phyloP scores from a whole-genome alignment of 73 alveolate genomes.

The Paramecium biaurelia region DNA sequence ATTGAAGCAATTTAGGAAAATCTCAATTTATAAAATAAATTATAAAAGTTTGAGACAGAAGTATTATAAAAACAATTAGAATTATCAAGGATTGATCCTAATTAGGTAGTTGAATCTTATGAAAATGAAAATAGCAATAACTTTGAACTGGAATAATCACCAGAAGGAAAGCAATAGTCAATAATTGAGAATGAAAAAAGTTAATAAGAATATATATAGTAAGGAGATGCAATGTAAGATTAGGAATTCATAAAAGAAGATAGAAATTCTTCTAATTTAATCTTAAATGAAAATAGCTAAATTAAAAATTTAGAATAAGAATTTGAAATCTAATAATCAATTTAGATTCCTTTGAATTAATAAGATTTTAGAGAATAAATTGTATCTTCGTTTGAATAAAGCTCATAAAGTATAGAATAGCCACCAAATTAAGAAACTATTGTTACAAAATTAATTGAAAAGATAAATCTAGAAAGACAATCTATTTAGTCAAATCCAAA shows the following conservation, averaged over 20 bases:
- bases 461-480: not conserved
- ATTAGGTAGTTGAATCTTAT: not conserved
- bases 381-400: not conserved
- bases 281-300: not conserved
- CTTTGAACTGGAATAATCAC: not conserved
- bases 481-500: not conserved
- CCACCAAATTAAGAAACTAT: not conserved
- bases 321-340: not conserved
- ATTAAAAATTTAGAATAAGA: not conserved
- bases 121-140: not conserved
- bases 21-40: not conserved
- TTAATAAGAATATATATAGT: not conserved
- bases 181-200: not conserved
- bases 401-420: not conserved
- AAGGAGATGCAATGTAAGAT: not conserved
- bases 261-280: no score
- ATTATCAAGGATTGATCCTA: not conserved
- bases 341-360: not conserved
- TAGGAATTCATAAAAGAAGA: not conserved
- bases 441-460: not conserved
- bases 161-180: not conserved
- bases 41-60: not conserved
- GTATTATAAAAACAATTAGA: not conserved
- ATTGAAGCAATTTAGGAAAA: not conserved
- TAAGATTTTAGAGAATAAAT: not conserved